Evolutionary conservation across 208 protist genomes (phyloP), one percentile per base, ranked within the genome.

Genomic region (Novymonas esmeraldas): DNA sequence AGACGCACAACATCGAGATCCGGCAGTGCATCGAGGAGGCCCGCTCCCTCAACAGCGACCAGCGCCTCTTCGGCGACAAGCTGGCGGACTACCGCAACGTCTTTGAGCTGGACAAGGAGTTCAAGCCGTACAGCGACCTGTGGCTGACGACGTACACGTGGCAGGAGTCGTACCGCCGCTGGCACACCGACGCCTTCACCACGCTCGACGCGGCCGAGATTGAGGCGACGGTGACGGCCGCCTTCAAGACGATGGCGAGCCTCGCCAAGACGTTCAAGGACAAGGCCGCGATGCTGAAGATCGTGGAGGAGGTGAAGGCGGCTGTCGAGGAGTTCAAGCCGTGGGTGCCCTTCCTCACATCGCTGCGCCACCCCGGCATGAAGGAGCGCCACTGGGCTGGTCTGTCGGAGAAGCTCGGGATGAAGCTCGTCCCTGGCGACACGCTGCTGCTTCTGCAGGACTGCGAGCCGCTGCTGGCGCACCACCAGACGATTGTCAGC

Each of bases 361-460:
- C 98, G 7, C 81, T 99, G 64, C 89, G 97, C 38, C 98, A 98
- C 64, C 97, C 94, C 6, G 97, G 97, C 36, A 98, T 99, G 96
- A 96, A 97, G 63, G 94, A 98, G 33, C 86, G 98, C 22, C 98
- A 99, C 79, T 99, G 97, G 97, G 80, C 90, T 26, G 79, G 79
- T 11, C 79, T 99, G 26, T 94, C 90, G 2, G 81, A 93, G 68
- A 95, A 97, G 73, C 66, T 98, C 10, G 87, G 77, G 24, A 88
- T 97, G 76, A 76, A 85, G 46, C 81, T 99, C 18, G 79, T 87
- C n/a, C 91, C 93, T 1, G 90, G 93, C 20, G 87, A 94, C 50
- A 96, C 89, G 9, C 80, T 97, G 49, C 83, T 95, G 63, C 63
- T 98, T 16, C 58, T 97, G 16, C 75, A 89, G 45, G 94, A 98